phyloP scores from a whole-genome alignment of 179 eudicot species.

The Vitellaria paradoxa region DNA sequence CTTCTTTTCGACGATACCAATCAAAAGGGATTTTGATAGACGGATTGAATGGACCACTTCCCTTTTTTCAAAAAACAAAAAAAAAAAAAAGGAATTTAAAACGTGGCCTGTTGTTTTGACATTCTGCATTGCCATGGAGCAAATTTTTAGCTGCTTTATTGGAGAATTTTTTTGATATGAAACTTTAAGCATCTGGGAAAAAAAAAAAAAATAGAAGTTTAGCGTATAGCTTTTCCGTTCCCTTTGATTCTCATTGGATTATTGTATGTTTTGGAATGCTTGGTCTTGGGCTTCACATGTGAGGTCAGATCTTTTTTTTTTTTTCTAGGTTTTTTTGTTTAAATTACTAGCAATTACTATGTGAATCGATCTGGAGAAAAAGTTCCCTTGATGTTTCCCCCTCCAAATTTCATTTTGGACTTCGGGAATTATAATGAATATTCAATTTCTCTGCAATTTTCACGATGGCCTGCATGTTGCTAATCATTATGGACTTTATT shows the following conservation, averaged over 20 bases:
- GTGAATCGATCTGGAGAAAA: background rate
- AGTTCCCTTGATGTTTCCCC: background rate
- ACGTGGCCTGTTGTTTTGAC: background rate
- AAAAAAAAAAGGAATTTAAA: background rate
- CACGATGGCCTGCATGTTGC: background rate
- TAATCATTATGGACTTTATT: background rate
- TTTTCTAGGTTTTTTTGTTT: background rate
- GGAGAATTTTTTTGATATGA: background rate
- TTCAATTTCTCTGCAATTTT: background rate
- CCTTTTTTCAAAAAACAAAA: background rate
- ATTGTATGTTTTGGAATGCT: background rate
- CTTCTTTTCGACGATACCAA: background rate
- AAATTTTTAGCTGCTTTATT: background rate
- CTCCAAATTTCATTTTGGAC: too few relatives aligned
- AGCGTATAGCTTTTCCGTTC: background rate
- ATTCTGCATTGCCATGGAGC: slow-evolving; percentile 1
- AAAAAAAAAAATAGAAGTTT: background rate
- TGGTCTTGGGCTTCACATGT: slow-evolving; percentile 2
- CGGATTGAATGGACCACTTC: background rate
- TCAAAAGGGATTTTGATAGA: background rate
- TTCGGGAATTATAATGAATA: background rate
- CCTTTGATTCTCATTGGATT: background rate
- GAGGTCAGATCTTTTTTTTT: background rate
- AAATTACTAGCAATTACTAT: too few relatives aligned
- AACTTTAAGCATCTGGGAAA: slow-evolving; percentile 15